Conservation (phyloP, 441 rosid genomes). For the Flueggea neowawraea region DNA sequence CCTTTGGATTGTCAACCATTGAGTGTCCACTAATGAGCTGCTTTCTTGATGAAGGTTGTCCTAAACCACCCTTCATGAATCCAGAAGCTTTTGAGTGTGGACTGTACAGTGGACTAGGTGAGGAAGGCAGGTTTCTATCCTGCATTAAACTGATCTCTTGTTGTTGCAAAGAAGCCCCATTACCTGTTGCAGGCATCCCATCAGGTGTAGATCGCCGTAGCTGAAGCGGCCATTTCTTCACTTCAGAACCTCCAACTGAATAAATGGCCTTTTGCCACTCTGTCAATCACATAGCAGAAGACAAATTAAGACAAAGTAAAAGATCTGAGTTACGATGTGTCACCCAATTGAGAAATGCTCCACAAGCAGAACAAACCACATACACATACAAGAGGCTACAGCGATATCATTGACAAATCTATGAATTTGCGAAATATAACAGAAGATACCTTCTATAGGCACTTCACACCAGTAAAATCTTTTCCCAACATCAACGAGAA, state of each 20-base stretch:
- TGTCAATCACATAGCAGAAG: constrained; percentile 26
- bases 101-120: constrained; percentile 83
- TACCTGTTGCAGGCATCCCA: constrained; percentile 66
- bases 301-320: not conserved
- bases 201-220: constrained; percentile 82
- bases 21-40: constrained; percentile 76
- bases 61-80: constrained; percentile 87
- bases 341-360: not conserved
- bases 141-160: constrained; percentile 94
- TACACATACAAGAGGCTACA: too few relatives aligned
- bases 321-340: not conserved
- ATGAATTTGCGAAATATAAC: too few relatives aligned
- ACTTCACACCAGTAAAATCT: not conserved
- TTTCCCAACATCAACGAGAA: constrained; percentile 3
- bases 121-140: constrained; percentile 87
- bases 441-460: not conserved
- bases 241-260: constrained; percentile 90
- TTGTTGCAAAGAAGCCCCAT: constrained; percentile 82
- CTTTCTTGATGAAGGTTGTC: constrained; percentile 78
- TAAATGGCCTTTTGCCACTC: constrained; percentile 99
- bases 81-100: constrained; percentile 82
- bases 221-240: constrained; percentile 97
- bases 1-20: constrained; percentile 70
- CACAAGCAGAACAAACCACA: too few relatives aligned
- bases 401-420: too few relatives aligned